Conservation (phyloP, 2,329 filamentous ascomycete genomes). For the Fusarium chaquense region DNA sequence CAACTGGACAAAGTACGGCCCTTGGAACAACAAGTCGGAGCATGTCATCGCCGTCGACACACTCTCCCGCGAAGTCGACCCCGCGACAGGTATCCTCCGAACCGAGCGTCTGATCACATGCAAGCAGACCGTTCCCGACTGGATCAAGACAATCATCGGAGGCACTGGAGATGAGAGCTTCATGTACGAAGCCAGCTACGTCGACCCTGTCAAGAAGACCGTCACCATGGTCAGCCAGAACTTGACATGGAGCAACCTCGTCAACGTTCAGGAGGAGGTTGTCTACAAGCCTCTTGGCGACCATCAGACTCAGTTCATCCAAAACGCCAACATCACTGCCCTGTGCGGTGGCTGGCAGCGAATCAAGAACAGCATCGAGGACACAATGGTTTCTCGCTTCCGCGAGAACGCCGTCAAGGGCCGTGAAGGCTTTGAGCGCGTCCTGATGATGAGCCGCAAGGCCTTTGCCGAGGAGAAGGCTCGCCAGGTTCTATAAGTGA, state of each 20-base stretch:
- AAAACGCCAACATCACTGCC: conserved; percentile 93
- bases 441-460: conserved; percentile 90
- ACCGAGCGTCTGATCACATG: conserved; percentile 73
- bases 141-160: conserved; percentile 84
- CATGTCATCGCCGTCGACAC: conserved; percentile 98
- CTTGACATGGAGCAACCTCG: conserved; percentile 89
- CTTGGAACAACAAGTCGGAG: conserved; percentile 98
- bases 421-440: conserved; percentile 93
- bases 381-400: conserved; percentile 88
- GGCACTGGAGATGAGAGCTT: conserved; percentile 79
- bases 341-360: conserved; percentile 97
- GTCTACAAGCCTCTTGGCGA: conserved; percentile 75
- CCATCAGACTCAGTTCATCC: conserved; percentile 81
- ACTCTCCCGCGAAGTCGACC: conserved; percentile 74
- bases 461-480: conserved; percentile 92
- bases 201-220: conserved; percentile 83
- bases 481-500: conserved; percentile 52
- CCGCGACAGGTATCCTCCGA: conserved; percentile 68
- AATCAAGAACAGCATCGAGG: conserved; percentile 96
- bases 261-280: conserved; percentile 94
- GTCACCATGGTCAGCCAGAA: conserved; percentile 98
- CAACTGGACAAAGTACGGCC: conserved; percentile 99
- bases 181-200: conserved; percentile 96
- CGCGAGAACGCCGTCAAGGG: conserved; percentile 91
- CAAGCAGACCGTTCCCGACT: conserved; percentile 76